Percentiles rank a stretch among this genome's conserved stretches.
These are phyloP conservation scores for Salix purpurea DNA, from an alignment of 345 rosid genomes.

Conservation along the genomic window DNA sequence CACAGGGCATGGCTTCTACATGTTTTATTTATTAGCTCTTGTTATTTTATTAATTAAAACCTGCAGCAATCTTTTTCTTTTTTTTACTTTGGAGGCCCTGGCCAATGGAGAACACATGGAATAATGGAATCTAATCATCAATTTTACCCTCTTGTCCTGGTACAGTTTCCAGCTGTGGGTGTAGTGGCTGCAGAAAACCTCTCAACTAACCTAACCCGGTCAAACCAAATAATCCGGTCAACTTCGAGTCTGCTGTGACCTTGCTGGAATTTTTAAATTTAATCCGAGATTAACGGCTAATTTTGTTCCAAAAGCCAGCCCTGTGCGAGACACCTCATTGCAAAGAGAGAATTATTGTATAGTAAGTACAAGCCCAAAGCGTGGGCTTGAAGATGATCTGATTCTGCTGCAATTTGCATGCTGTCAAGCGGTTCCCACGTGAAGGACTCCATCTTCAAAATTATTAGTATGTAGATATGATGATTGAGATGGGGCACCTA, in stretches of 20 bases:
- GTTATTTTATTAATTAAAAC: slow-evolving; percentile 2
- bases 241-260: slow-evolving; percentile 21
- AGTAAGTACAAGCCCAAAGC: not conserved
- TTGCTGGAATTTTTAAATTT: slow-evolving; percentile 25
- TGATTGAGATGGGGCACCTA: slow-evolving; percentile 39
- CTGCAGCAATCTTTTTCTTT: slow-evolving; percentile 32
- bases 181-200: not conserved
- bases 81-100: slow-evolving; percentile 19
- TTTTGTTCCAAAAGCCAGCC: not conserved
- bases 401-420: not conserved
- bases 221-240: slow-evolving; percentile 38
- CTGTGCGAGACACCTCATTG: not conserved
- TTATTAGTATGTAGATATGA: slow-evolving; percentile 4
- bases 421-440: slow-evolving; percentile 5
- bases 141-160: slow-evolving; percentile 43
- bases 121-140: slow-evolving; percentile 58
- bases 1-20: not conserved
- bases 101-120: slow-evolving; percentile 28
- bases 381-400: slow-evolving; percentile 4
- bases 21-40: slow-evolving; percentile 5
- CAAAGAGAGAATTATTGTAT: not conserved
- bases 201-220: slow-evolving; percentile 16
- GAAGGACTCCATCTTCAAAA: slow-evolving; percentile 21
- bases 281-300: slow-evolving; percentile 25
- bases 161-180: slow-evolving; percentile 46